Base-by-base conservation (phyloP, 352 stramenopile genomes). In the Phytophthora citricola region DNA sequence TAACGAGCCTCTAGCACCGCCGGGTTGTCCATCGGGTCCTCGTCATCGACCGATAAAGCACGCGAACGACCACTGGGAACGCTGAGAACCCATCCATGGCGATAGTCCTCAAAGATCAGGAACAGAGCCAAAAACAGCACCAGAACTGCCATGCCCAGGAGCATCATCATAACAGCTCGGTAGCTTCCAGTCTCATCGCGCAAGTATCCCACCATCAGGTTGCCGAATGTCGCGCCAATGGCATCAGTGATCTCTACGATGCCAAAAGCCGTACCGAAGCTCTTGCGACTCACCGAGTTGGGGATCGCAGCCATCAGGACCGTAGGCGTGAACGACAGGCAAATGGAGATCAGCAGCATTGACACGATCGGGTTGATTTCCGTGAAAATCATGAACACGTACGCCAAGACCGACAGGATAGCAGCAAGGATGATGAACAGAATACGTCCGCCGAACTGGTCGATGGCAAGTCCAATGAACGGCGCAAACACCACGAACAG, bases 251-350 rank as follows among this genome's bases (percentile, higher is more conserved):
- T 80, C 69, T 96, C 90, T n/a, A 95, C 78, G 34, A 96, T 93
- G 27, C 90, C 90, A 50, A 96, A 97, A 2, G 89, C 90, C 4
- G 83, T 87, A 27, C 90, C 90, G 51, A 95, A 94, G 58, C 62
- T 87, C 43, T 88, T 84, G 44, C 79, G 79, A 43, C 75, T 78
- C 34, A 96, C 88, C 10, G 85, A 90, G 48, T 85, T 90, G 11
- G 90, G 86, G 32, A 97, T 94, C 17, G 83, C 76, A 10, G 90
- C 89, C 81, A 97, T 96, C 34, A 97, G 56, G 46, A 97, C 93
- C 46, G 88, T 96, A 12, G 90, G 90, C 15, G 89, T 95, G 63
- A 93, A 92, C 45, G 84, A 92, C 5, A 96, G 64, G 54, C 88
- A 94, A 27, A 96, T 70, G 15, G 87, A 96, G 61, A 97, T 94